Base-by-base conservation (phyloP, 768 basidiomycete species). In the Tulasnella sp. region DNA sequence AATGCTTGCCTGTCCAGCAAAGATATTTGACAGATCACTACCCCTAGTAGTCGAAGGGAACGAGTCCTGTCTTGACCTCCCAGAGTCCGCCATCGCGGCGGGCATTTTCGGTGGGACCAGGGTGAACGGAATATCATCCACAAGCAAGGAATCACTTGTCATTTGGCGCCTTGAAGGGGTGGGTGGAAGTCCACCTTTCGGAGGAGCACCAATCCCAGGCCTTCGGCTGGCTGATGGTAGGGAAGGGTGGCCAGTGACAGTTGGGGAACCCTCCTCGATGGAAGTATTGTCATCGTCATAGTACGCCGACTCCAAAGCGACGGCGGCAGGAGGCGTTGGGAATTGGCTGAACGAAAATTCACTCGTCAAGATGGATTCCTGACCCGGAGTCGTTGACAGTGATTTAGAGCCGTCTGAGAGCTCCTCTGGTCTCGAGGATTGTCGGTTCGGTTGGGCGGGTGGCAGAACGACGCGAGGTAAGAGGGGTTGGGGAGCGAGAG, bases 331-430 rank as follows among this genome's bases (percentile, higher is more conserved):
- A 11, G 72, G 72, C 37, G 72, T 83, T 4, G 91, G 91, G 83
- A 93, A 93, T 64, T 85, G 84, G 79, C 91, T 91, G 72, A 93
- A 83, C 3, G 92, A 91, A 77, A 92, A 88, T n/a, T 91, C 90
- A 81, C 82, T 84, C 76, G 68, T 79, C 68, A 76, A 39, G 68
- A 72, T 39, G 11, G 64, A 68, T 31, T 38, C 77, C 31, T 45
- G 52, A 8, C 71, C 64, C 6, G 52, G 40, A 34, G 71, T 75
- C 67, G 73, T 45, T 25, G 72, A 77, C 17, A 73, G 38, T 42
- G 72, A 91, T 34, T 72, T 76, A 11, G 75, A 54, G 37, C 68
- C 91, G 92, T 42, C 86, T 19, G 72, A 39, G 19, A 45, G 42
- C 37, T 83, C 77, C 29, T 69, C 77, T 22, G 69, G 69, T n/a